Evolutionary conservation across 192 early-diverging fungal species (phyloP).

Genomic region (Entomortierella parvispora): DNA sequence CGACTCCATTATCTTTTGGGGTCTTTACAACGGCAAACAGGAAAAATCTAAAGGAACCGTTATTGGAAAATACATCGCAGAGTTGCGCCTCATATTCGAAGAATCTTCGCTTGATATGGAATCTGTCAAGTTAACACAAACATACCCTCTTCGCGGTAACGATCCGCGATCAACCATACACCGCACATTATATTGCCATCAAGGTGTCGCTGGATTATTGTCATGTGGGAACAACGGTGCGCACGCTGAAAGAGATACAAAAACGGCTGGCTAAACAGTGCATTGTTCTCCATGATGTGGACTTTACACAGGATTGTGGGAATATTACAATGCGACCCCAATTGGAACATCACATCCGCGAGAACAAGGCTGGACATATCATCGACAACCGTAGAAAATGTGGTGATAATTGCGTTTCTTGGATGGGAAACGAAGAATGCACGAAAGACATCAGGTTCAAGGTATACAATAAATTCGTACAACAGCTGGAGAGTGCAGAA

Average conservation of each 20-base stretch:
- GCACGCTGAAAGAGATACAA: neutral
- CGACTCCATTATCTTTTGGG: constrained; percentile 1
- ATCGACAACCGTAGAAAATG: neutral
- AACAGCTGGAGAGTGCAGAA: neutral
- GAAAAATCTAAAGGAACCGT: neutral
- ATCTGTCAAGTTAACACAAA: neutral
- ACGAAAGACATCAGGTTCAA: neutral
- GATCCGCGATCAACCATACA: neutral
- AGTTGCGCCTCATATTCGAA: neutral
- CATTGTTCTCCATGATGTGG: constrained; percentile 1
- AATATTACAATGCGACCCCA: neutral
- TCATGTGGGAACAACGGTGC: neutral
- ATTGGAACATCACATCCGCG: neutral
- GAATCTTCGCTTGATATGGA: neutral
- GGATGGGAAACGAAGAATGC: neutral
- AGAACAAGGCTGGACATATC: neutral
- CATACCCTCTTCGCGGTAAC: too few relatives aligned
- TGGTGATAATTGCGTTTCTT: neutral
- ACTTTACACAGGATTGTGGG: neutral
- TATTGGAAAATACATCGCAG: neutral
- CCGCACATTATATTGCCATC: neutral
- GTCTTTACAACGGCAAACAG: neutral
- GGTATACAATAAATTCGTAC: constrained; percentile 1
- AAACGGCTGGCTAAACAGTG: neutral
- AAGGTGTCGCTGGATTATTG: neutral